Conservation (phyloP, 306 rosid species). For the Heteromeles arbutifolia region DNA sequence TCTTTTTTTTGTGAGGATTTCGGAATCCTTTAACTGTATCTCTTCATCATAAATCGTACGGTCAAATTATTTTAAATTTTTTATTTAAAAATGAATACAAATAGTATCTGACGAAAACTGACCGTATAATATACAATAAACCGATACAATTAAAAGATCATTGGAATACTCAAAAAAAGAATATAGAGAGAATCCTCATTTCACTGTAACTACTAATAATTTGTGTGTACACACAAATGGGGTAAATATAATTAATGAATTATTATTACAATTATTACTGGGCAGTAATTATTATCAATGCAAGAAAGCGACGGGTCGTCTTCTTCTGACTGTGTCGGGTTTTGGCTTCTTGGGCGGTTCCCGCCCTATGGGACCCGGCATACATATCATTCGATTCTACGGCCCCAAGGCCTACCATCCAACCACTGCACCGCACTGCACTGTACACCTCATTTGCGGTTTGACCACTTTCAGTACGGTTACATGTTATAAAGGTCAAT, state of each 20-base stretch:
- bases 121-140: too few species aligned
- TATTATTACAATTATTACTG: background rate
- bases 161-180: too few species aligned
- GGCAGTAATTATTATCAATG: constrained; percentile 21
- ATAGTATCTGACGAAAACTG: rapidly evolving
- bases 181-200: too few species aligned
- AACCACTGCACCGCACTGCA: background rate
- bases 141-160: too few species aligned
- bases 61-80: too few species aligned
- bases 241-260: background rate
- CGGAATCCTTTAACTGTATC: too few species aligned
- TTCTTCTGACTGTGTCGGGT: constrained; percentile 34
- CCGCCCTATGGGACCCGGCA: constrained; percentile 26
- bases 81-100: too few species aligned
- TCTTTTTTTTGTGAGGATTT: too few species aligned
- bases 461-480: too few species aligned
- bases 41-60: rapidly evolving
- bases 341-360: constrained; percentile 27
- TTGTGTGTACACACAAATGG: background rate
- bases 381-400: constrained; percentile 12
- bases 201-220: background rate
- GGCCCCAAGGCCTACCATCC: constrained; percentile 18
- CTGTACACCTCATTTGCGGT: background rate
- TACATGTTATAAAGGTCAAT: too few species aligned
- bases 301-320: constrained; percentile 39